A percentile compares a stretch with the other conserved stretches of the same genome.
Conservation (phyloP, 106 monocot genomes). For the Dioscorea dumetorum region DNA sequence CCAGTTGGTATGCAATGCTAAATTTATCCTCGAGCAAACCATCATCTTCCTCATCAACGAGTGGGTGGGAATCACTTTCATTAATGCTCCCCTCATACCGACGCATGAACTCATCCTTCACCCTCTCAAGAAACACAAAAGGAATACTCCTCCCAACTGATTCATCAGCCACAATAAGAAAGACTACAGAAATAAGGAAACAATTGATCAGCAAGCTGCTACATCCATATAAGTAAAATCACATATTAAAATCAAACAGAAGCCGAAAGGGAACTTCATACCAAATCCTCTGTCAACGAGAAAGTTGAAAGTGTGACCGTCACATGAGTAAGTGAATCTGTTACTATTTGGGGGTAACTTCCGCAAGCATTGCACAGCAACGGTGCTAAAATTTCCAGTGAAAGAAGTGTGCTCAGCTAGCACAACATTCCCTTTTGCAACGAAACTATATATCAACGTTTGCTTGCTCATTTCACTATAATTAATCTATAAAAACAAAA, state of each 20-base stretch:
- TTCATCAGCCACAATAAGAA: slow-evolving; percentile 94
- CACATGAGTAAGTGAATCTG: slow-evolving; percentile 89
- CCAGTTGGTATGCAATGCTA: slow-evolving; percentile 83
- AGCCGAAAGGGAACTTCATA: slow-evolving; percentile 13
- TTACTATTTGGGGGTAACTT: slow-evolving; percentile 66
- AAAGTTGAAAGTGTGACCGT: slow-evolving; percentile 90
- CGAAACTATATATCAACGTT: slow-evolving; percentile 82
- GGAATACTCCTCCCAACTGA: slow-evolving; percentile 66
- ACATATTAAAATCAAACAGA: neutral
- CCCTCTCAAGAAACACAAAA: slow-evolving; percentile 79
- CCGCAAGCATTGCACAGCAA: slow-evolving; percentile 86
- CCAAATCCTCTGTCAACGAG: slow-evolving; percentile 74
- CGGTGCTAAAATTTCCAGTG: slow-evolving; percentile 82
- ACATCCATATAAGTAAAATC: neutral
- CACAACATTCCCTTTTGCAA: slow-evolving; percentile 81
- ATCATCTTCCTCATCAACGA: slow-evolving; percentile 85
- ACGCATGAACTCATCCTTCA: slow-evolving; percentile 88
- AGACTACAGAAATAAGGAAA: slow-evolving; percentile 44
- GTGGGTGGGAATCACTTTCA: slow-evolving; percentile 43
- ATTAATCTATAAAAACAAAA: too few species aligned
- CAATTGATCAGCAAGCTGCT: neutral
- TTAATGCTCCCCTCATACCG: slow-evolving; percentile 61
- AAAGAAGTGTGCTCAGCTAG: slow-evolving; percentile 88
- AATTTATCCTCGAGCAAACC: slow-evolving; percentile 87
- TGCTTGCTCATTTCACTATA: slow-evolving; percentile 1